Evolutionary conservation across 495 filamentous ascomycete species (phyloP).

Genomic region (Lophium mytilinum): DNA sequence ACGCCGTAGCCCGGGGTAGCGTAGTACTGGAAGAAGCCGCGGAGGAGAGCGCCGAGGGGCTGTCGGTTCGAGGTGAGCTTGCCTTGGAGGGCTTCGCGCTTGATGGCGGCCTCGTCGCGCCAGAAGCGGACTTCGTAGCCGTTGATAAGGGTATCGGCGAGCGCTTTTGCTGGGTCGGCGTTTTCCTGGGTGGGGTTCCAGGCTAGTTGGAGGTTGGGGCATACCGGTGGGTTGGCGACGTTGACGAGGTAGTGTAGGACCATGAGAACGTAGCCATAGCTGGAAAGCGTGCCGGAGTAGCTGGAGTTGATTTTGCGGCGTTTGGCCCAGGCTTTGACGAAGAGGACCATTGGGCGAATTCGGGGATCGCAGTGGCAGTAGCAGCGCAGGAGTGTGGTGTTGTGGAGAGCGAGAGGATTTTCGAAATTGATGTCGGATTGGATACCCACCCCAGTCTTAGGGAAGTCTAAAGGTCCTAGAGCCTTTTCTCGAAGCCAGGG

Average conservation of each 20-base stretch:
- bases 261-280: slow-evolving; percentile 87
- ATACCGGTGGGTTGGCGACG: slow-evolving; percentile 64
- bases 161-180: slow-evolving; percentile 21
- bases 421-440: slow-evolving; percentile 83
- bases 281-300: slow-evolving; percentile 74
- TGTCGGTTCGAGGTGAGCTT: slow-evolving; percentile 52
- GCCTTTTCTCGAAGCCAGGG: slow-evolving; percentile 44
- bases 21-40: slow-evolving; percentile 78
- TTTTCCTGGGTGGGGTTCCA: slow-evolving; percentile 28
- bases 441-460: slow-evolving; percentile 59
- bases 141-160: slow-evolving; percentile 37
- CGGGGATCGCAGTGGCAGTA: slow-evolving; percentile 67
- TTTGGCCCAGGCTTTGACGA: slow-evolving; percentile 80
- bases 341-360: slow-evolving; percentile 65
- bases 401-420: slow-evolving; percentile 67
- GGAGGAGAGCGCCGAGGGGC: slow-evolving; percentile 55
- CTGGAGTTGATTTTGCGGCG: slow-evolving; percentile 68
- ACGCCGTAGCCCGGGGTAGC: slow-evolving; percentile 48
- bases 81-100: slow-evolving; percentile 40
- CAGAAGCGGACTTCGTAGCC: slow-evolving; percentile 59
- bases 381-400: slow-evolving; percentile 67
- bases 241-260: slow-evolving; percentile 86
- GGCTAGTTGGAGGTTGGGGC: slow-evolving; percentile 61
- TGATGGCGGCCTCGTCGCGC: slow-evolving; percentile 57
- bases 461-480: slow-evolving; percentile 58